Base-by-base conservation (phyloP, 192 early-diverging fungal genomes). In the Linnemannia elongata region DNA sequence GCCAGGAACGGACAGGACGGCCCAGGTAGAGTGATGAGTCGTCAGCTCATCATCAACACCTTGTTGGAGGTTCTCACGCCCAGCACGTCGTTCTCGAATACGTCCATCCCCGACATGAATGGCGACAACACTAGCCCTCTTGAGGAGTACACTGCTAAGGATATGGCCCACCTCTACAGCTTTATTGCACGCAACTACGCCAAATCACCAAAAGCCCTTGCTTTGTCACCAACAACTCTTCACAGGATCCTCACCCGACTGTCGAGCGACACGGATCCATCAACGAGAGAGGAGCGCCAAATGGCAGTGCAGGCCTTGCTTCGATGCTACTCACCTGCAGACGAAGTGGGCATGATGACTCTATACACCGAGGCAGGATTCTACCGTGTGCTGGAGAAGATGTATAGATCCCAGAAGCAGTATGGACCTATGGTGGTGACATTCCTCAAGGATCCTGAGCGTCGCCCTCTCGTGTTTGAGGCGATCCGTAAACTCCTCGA, bases 41-140 rank as follows among this genome's bases (percentile, higher is more conserved):
- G 91, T 7, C 93, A 93, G 82, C 87, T 93, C 52, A 90, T 93
- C 63, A 89, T 93, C 74, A 93, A 91, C 77, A 93, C 92, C 3
- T 71, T 93, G 22, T 78, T 93, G 27, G 93, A 93, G 71, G 91
- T 93, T 10, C 82, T 92, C 77, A 89, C 89, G 12, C 88, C 89
- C 6, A 85, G 80, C 30, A 57, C 82, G 20, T 76, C 82, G n/a
- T 83, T 82, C 33, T 88, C 90, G 33, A 80, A 75, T 24, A 76
- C 75, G 10, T 71, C 79, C 12, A 77, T 79, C 10, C 60, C 77
- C 0, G 79, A 78, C 17, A n/a, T 76, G 63, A 88, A 57, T 38
- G 76, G 57, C n/a, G 76, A 70, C 38, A 38, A 71, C 20, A 69
- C 24, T 1, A 44, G n/a, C 12, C 42, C 42, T 27, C 73, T 60